Conservation (phyloP, 164 flowering plant species). For the Paratinospora sagittata region DNA sequence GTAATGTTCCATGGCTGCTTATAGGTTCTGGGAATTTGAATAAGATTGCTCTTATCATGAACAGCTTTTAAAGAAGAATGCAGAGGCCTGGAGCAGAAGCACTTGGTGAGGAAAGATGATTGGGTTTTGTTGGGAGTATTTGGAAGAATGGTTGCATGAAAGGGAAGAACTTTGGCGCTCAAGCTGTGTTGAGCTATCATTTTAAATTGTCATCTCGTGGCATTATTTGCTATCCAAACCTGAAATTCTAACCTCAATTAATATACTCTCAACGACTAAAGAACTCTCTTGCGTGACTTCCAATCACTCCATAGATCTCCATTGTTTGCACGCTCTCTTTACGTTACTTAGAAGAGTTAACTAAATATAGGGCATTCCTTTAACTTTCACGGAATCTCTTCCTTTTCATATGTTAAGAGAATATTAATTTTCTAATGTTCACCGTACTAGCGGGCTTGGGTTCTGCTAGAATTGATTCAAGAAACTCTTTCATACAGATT, state of each 20-base stretch:
- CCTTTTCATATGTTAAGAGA: too few species aligned
- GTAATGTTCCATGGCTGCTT: not conserved
- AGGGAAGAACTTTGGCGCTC: not conserved
- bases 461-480: too few species aligned
- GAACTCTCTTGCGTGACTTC: not conserved
- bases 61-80: slow-evolving; percentile 5
- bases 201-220: not conserved
- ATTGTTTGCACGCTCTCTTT: not conserved
- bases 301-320: not conserved
- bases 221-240: not conserved
- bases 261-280: not conserved
- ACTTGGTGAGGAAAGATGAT: not conserved
- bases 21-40: not conserved
- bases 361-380: not conserved
- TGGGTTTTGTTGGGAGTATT: not conserved
- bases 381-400: not conserved
- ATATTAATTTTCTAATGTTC: too few species aligned
- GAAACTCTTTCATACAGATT: too few species aligned
- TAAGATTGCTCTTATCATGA: not conserved
- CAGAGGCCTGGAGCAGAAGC: not conserved
- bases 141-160: not conserved
- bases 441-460: too few species aligned
- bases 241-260: not conserved
- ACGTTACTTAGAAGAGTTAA: not conserved
- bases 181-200: not conserved